Percentiles rank a stretch among this genome's conserved stretches.
Conservation (phyloP, 1,284 basidiomycete species). For the Boletus semigastroideus region DNA sequence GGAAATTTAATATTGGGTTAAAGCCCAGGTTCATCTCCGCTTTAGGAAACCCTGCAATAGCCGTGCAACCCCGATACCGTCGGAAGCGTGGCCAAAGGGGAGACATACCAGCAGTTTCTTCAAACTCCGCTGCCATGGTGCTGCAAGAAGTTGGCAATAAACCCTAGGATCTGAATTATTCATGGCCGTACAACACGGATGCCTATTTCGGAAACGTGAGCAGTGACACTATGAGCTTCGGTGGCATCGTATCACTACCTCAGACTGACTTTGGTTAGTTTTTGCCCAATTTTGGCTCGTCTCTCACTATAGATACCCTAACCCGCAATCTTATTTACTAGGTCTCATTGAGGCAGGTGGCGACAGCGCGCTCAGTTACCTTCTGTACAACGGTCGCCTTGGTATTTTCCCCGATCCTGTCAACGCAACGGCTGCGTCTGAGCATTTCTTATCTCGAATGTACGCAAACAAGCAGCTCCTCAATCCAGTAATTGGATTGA, state of each 20-base stretch:
- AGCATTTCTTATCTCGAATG: conserved; percentile 21
- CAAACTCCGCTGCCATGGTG: too few species aligned
- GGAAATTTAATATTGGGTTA: too few species aligned
- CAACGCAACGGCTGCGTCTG: conserved; percentile 17
- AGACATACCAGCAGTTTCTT: too few species aligned
- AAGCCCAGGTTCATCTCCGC: too few species aligned
- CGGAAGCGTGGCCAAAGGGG: too few species aligned
- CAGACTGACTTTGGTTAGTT: conserved; percentile 14
- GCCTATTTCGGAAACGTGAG: conserved; percentile 15
- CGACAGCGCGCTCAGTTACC: conserved; percentile 7
- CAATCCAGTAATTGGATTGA: conserved; percentile 27
- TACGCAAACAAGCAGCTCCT: conserved; percentile 18
- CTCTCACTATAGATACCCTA: too few species aligned
- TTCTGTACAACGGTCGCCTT: conserved; percentile 25
- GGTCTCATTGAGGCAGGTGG: conserved; percentile 18
- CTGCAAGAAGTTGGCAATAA: too few species aligned
- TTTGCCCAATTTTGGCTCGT: neutral
- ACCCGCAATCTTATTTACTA: neutral
- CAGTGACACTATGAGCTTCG: conserved; percentile 14
- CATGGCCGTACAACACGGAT: conserved; percentile 10
- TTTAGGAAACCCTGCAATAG: too few species aligned
- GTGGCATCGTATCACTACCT: conserved; percentile 10
- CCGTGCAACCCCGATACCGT: too few species aligned
- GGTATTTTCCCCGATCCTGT: conserved; percentile 23
- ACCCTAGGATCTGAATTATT: conserved; percentile 10